Evolutionary conservation across 2,329 filamentous ascomycete genomes (phyloP), one percentile per base, ranked within the genome.

Genomic region (Lasiodiplodia gonubiensis): DNA sequence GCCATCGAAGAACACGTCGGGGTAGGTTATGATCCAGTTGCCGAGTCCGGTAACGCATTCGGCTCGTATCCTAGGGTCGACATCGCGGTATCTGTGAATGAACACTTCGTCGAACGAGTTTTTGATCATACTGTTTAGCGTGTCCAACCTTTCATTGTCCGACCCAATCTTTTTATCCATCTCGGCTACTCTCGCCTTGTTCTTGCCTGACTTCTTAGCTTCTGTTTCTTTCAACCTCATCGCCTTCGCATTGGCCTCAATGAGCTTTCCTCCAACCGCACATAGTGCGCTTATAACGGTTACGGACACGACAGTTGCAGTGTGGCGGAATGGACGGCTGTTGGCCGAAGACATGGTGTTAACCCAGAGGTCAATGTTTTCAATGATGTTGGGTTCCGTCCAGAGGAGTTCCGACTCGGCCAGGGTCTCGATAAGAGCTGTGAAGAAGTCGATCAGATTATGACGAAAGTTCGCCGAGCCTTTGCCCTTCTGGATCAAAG

Each of bases 21-120:
- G 92, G 63, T 97, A 88, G 12, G 87, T 87, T 76, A 89, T 86
- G 72, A 98, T 96, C 95, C 95, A 99, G 49, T 89, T 86, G 33
- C 94, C 93, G 10, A 99, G 84, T 16, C 93, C 92, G 70, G 91
- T 89, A 27, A 97, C 90, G 75, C 94, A 97, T 74, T 97, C 94
- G 0, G 90, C 89, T 64, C 95, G 88, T 71, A 99, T 97, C 73
- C 88, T 92, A 7, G 92, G 88, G 74, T 99, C 95, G 35, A 97
- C 88, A 76, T 99, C 95, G 69, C 95, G 92, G 78, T 98, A 99
- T 57, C 95, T 90, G 79, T 99, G 94, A 35, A 97, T 91, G 76
- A 97, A 99, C 55, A 98, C 90, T 2, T 92, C 92, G 72, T 97
- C 92, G 75, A 98, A 97, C 73, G 93, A 92, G 71, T 96, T 93